Conservation (phyloP, 106 monocot species). For the Iris macrosiphon region DNA sequence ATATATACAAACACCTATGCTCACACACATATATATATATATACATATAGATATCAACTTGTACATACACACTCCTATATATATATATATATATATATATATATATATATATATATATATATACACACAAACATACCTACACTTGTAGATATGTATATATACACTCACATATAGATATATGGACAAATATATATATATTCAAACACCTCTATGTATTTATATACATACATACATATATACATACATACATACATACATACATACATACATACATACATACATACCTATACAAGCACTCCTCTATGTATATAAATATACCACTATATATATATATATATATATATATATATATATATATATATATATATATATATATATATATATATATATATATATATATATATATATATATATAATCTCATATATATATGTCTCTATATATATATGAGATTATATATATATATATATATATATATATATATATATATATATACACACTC, state of each 20-base stretch:
- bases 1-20: too few relatives aligned
- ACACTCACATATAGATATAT: too few relatives aligned
- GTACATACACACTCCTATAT: too few relatives aligned
- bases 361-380: slow-evolving; percentile 6
- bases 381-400: slow-evolving; percentile 11
- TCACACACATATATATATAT: background rate
- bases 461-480: slow-evolving; percentile 5
- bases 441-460: background rate
- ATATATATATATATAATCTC: background rate
- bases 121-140: too few relatives aligned
- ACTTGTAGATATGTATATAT: too few relatives aligned
- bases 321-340: slow-evolving; percentile 5
- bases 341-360: slow-evolving; percentile 6
- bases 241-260: slow-evolving; percentile 2
- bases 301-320: background rate
- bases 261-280: background rate
- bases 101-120: slow-evolving; percentile 1
- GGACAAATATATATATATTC: too few relatives aligned
- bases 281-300: background rate
- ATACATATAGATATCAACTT: background rate
- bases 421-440: background rate
- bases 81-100: slow-evolving; percentile 1
- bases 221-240: slow-evolving; percentile 3
- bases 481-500: background rate
- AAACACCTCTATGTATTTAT: too few relatives aligned